Evolutionary conservation across 192 early-diverging fungal species (phyloP), one percentile per base, ranked within the genome.

Genomic region (Coemansia sp.): DNA sequence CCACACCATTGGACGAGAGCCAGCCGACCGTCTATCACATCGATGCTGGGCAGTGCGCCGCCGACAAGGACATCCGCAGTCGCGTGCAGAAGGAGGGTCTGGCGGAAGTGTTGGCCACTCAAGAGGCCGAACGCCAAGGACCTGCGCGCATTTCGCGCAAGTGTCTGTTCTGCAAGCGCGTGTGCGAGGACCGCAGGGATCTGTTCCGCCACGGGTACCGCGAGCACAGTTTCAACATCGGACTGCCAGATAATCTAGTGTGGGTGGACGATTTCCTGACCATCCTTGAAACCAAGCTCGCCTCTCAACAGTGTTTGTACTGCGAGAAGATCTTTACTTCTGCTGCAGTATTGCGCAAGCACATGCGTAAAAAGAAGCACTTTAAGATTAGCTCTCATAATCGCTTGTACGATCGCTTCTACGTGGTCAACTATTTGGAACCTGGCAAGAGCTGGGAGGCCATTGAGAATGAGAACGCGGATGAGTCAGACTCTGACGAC

Each of bases 351-450:
- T 81, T 97, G 65, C 86, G 95, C 56, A 93, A 94, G 76, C 95
- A 97, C 60, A 97, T 97, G 95, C 90, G 95, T 67, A 97, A 97
- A 79, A 97, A 96, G 88, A 95, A 93, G 82, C 95, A 97, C 76
- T 97, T 97, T 74, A 91, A 93, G 76, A 93, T 97, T 73, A 91
- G 89, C 60, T 85, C 94, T 22, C 87, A 87, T 27, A 97, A 97
- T 81, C 86, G 85, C 49, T 82, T 90, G 38, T 97, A 97, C 49
- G 95, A 97, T 71, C 88, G 90, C 21, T 97, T 95, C 78, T 97
- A 95, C 67, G 88, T 97, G 22, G 88, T 94, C 63, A 97, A 97
- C 64, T 95, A 95, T 62, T 63, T 92, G 30, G 91, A 94, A 71
- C 92, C 93, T 0, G 92, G 92, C 16, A 92, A 90, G 69, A 92